Base-by-base conservation (phyloP, 257 asterid genomes). In the Primulina tabacum region DNA sequence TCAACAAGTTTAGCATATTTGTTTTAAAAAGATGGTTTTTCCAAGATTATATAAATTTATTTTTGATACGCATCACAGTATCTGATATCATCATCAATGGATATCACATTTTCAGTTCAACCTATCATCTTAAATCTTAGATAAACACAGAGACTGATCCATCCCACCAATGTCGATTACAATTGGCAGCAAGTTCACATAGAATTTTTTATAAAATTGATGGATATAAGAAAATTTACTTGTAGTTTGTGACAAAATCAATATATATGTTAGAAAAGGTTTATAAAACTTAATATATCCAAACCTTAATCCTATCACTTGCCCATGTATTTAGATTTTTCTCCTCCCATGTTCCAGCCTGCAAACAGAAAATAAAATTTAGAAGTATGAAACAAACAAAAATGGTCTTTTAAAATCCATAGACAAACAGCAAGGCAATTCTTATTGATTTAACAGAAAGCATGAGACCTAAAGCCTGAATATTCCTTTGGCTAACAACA, bases 261-360 rank as follows among this genome's bases (percentile, higher is more conserved):
- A 43, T 11, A 10, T 5, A 43, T 11, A 43, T 9, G 12, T 43
- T 20, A 67, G 5, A 35, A 70, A 8, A 73, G 11, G 4, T 28
- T 77, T n/a, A 65, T 30, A 58, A 60, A 65, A 24, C 34, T 17
- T 17, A 55, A 17, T 0, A 72, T 37, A 21, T 8, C 59, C 77
- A 57, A 14, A 84, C 89, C 89, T 81, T 81, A 69, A 81, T 84
- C 57, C 84, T 77, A 63, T 81, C 78, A n/a, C 71, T 79, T 47
- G 88, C 84, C 88, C 88, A 84, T 74, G 79, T 74, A 24, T 81
- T 84, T 26, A 84, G 60, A 68, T 75, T 81, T 70, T 84, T 84
- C 69, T 84, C 86, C 81, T 84, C 88, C 88, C 89, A 84, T 1
- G 89, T 84, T 60, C 89, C 89, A 75, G 90, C 90, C 88, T 85